Conservation (phyloP, 805 yeast genomes). For the Saccharomycopsis sp. region DNA sequence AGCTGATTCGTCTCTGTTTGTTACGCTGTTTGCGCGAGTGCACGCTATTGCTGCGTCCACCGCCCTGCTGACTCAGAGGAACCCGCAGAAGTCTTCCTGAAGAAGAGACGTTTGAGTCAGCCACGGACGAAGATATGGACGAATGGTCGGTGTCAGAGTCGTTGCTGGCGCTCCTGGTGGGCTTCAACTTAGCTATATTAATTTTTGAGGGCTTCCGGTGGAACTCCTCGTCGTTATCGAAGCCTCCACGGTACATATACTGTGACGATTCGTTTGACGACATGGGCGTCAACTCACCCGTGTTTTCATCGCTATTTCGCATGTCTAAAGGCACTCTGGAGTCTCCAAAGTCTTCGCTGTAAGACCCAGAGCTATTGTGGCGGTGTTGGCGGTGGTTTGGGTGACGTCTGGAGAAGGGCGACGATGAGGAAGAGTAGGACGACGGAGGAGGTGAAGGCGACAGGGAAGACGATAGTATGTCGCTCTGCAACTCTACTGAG, state of each 20-base stretch:
- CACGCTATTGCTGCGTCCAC: not conserved
- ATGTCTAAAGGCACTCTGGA: not conserved
- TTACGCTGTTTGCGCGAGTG: not conserved
- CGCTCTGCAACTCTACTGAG: not conserved
- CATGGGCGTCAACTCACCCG: slow-evolving; percentile 9
- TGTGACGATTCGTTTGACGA: slow-evolving; percentile 6
- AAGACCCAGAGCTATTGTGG: slow-evolving; percentile 8
- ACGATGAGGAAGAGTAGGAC: not conserved
- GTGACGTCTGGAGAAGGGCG: not conserved
- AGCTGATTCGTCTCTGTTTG: slow-evolving; percentile 1
- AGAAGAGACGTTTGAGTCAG: not conserved
- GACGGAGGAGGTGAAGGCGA: not conserved
- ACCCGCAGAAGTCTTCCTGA: not conserved
- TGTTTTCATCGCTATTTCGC: not conserved
- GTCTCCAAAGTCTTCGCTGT: not conserved
- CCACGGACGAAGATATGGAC: not conserved
- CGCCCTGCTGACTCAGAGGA: too few species aligned
- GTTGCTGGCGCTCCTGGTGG: not conserved
- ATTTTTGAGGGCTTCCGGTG: not conserved
- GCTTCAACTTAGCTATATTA: not conserved
- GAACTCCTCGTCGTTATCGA: not conserved
- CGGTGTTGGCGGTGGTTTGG: not conserved
- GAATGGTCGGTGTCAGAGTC: not conserved
- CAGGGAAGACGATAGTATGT: not conserved
- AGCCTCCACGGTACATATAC: not conserved